phyloP scores from a whole-genome alignment of 75 land plant genomes.

The Pinus tabuliformis region DNA sequence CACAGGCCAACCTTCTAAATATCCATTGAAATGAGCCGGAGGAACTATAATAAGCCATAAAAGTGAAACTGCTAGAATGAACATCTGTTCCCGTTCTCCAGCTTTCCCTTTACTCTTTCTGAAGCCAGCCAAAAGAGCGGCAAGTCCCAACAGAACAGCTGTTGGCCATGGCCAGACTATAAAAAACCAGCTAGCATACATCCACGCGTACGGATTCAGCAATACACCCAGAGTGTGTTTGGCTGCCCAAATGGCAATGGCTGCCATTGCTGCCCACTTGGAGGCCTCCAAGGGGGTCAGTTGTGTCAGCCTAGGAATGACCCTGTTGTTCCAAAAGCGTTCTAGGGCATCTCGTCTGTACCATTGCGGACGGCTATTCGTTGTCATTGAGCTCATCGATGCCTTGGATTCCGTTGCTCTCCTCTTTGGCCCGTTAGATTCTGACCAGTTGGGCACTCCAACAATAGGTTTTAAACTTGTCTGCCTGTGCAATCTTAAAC shows the following conservation, averaged over 20 bases:
- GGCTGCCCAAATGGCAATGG: neutral
- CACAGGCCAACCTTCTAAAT: constrained; percentile 75
- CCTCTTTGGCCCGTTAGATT: too few relatives aligned
- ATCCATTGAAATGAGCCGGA: constrained; percentile 76
- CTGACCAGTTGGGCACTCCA: too few relatives aligned
- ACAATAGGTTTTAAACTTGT: too few relatives aligned
- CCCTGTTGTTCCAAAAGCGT: too few relatives aligned
- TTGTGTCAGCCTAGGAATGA: constrained; percentile 12
- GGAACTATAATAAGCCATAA: constrained; percentile 84
- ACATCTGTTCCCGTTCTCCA: constrained; percentile 46
- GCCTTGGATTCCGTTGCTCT: too few relatives aligned
- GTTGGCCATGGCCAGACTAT: constrained; percentile 80
- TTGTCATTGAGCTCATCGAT: too few relatives aligned
- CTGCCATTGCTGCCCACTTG: constrained; percentile 12
- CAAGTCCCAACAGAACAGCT: constrained; percentile 38
- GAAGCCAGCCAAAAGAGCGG: constrained; percentile 30
- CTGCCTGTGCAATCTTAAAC: too few relatives aligned
- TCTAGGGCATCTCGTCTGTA: too few relatives aligned
- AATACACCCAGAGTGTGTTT: neutral
- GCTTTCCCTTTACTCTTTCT: constrained; percentile 36
- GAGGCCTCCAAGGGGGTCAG: constrained; percentile 21
- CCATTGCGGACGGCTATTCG: too few relatives aligned
- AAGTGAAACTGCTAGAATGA: constrained; percentile 49
- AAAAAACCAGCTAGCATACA: constrained; percentile 81
- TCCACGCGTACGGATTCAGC: constrained; percentile 58